Conservation (phyloP, 2,329 filamentous ascomycete species). For the Alternaria solani region DNA sequence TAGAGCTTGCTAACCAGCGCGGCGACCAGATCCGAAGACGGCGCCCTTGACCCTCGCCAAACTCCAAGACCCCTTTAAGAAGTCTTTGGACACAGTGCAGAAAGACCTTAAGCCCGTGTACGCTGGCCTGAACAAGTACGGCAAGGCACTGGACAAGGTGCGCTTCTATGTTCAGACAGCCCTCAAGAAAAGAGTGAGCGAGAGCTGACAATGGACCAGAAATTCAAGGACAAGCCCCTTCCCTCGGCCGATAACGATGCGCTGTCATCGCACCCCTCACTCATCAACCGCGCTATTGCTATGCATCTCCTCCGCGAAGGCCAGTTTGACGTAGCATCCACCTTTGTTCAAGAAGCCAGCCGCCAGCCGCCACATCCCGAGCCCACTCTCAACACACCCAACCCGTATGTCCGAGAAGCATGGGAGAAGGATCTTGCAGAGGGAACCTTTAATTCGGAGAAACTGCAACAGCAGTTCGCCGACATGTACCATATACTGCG, state of each 20-base stretch:
- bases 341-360: constrained; percentile 78
- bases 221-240: constrained; percentile 69
- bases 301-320: constrained; percentile 97
- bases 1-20: constrained; percentile 23
- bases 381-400: constrained; percentile 46
- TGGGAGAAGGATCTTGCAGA: constrained; percentile 59
- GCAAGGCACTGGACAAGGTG: constrained; percentile 85
- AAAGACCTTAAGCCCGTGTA: constrained; percentile 84
- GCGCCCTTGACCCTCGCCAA: constrained; percentile 80
- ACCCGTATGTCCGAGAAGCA: constrained; percentile 45
- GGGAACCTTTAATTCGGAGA: constrained; percentile 67
- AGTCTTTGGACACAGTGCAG: constrained; percentile 80
- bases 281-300: constrained; percentile 92
- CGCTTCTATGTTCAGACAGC: constrained; percentile 14
- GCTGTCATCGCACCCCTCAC: constrained; percentile 74
- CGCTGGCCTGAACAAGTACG: constrained; percentile 81
- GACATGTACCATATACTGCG: constrained; percentile 92
- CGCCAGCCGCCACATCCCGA: constrained; percentile 55
- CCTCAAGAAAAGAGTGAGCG: neutral
- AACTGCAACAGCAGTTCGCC: constrained; percentile 81
- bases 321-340: constrained; percentile 86
- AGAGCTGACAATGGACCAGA: constrained; percentile 50
- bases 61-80: constrained; percentile 84
- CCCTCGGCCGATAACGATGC: constrained; percentile 83
- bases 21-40: constrained; percentile 67